Evolutionary conservation across 2,329 filamentous ascomycete species (phyloP).

Genomic region (Xylaria sp.): DNA sequence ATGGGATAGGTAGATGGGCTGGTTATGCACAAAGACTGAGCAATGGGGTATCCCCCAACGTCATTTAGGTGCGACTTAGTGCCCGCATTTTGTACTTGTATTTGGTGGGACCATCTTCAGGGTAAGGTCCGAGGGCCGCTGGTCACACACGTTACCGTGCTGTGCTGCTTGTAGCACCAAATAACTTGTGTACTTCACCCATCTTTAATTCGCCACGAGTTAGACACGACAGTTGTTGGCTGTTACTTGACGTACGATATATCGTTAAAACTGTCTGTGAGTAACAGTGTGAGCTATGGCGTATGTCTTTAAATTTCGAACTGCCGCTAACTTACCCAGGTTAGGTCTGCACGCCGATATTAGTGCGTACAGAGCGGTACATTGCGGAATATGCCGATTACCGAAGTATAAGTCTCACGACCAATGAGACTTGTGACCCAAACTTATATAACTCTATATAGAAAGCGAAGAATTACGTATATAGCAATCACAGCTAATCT

Average conservation of each 20-base stretch:
- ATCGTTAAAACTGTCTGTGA: too few relatives aligned
- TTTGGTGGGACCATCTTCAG: conserved; percentile 25
- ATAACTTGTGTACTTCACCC: too few relatives aligned
- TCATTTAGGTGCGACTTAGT: conserved; percentile 8
- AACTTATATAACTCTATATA: background rate
- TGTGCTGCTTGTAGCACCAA: background rate
- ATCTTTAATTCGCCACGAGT: background rate
- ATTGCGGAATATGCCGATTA: conserved; percentile 1
- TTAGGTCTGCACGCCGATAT: background rate
- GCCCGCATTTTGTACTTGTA: too few relatives aligned
- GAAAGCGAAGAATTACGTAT: too few relatives aligned
- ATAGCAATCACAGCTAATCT: too few relatives aligned
- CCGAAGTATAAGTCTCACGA: background rate
- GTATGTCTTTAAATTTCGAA: background rate
- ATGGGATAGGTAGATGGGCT: conserved; percentile 22
- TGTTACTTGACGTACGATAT: too few relatives aligned
- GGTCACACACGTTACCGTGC: too few relatives aligned
- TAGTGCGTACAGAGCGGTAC: too few relatives aligned
- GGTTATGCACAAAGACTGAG: background rate
- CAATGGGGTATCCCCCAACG: conserved; percentile 22
- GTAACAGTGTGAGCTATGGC: background rate
- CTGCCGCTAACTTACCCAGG: background rate
- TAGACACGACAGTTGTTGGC: background rate
- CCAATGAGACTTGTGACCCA: too few relatives aligned
- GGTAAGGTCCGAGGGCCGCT: background rate